Evolutionary conservation across 2,329 filamentous ascomycete species (phyloP).

Genomic region (Fusarium albosuccineum): DNA sequence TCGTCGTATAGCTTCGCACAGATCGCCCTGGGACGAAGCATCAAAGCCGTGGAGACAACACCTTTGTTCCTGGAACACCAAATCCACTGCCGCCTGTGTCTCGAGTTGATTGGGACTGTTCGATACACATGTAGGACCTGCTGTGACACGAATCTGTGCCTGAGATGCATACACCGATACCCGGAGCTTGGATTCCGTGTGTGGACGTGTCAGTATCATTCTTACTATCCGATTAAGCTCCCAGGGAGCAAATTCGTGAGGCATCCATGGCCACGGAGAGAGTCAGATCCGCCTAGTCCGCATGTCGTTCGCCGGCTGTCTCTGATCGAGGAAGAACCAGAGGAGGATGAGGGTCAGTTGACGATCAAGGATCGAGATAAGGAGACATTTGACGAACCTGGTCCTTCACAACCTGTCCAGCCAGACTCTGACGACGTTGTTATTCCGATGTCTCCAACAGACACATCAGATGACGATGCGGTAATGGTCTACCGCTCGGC

Average conservation of each 20-base stretch:
- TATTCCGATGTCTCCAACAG: background rate
- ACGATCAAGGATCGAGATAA: background rate
- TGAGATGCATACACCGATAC: constrained; percentile 8
- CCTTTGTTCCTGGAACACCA: constrained; percentile 24
- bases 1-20: constrained; percentile 26
- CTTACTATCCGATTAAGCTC: constrained; percentile 9
- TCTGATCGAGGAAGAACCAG: constrained; percentile 15
- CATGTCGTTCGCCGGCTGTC: constrained; percentile 7
- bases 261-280: background rate
- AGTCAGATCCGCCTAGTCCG: background rate
- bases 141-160: constrained; percentile 24
- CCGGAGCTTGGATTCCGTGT: constrained; percentile 20
- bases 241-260: background rate
- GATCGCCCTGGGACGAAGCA: constrained; percentile 25
- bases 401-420: background rate
- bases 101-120: constrained; percentile 10
- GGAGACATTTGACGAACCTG: background rate
- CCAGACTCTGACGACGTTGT: background rate
- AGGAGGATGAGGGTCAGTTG: background rate
- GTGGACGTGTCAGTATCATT: constrained; percentile 27
- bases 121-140: constrained; percentile 21
- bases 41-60: constrained; percentile 11
- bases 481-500: background rate
- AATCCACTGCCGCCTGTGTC: constrained; percentile 25
- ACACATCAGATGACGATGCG: background rate